Percentiles rank a stretch among this genome's conserved stretches.
These are phyloP conservation scores for Aspergillus incahuasiensis DNA, from an alignment of 495 filamentous ascomycete species.

Conservation along the genomic window DNA sequence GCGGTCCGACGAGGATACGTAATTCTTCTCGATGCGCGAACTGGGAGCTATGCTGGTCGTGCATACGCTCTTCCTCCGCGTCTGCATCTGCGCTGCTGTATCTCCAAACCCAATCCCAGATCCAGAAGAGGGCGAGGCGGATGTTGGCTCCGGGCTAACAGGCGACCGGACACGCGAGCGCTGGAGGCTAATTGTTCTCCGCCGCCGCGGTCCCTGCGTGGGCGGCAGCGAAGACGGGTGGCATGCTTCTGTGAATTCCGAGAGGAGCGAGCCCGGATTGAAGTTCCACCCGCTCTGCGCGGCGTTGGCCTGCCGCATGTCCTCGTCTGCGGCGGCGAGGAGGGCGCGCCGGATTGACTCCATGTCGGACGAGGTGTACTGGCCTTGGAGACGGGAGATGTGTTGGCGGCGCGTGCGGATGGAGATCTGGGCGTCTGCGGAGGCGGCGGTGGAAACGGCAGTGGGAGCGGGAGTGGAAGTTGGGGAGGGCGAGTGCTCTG, in stretches of 20 bases:
- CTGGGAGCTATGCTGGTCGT: not conserved
- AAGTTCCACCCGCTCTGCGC: not conserved
- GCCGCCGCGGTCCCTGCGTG: conserved; percentile 26
- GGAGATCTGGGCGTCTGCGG: conserved; percentile 6
- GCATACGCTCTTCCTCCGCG: conserved; percentile 28
- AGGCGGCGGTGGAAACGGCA: conserved; percentile 3
- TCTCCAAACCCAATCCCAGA: not conserved
- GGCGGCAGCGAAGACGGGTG: conserved; percentile 43
- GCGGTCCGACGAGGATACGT: conserved; percentile 23
- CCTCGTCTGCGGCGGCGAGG: conserved; percentile 25
- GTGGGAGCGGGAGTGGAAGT: too few relatives aligned
- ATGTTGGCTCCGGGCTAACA: conserved; percentile 6
- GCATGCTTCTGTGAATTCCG: conserved; percentile 36
- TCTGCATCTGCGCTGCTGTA: not conserved
- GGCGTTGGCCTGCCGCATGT: not conserved
- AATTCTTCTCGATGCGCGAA: conserved; percentile 38
- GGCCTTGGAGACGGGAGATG: conserved; percentile 40
- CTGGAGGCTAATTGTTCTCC: conserved; percentile 23
- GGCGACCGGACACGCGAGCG: conserved; percentile 26
- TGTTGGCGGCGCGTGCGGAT: conserved; percentile 41
- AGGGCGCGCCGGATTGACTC: conserved; percentile 36
- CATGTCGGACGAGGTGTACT: conserved; percentile 34
- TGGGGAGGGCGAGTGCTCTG: too few relatives aligned
- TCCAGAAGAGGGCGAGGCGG: not conserved
- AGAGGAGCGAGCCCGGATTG: conserved; percentile 12